Evolutionary conservation across 345 rosid species (phyloP).

Genomic region (Salix arbutifolia): DNA sequence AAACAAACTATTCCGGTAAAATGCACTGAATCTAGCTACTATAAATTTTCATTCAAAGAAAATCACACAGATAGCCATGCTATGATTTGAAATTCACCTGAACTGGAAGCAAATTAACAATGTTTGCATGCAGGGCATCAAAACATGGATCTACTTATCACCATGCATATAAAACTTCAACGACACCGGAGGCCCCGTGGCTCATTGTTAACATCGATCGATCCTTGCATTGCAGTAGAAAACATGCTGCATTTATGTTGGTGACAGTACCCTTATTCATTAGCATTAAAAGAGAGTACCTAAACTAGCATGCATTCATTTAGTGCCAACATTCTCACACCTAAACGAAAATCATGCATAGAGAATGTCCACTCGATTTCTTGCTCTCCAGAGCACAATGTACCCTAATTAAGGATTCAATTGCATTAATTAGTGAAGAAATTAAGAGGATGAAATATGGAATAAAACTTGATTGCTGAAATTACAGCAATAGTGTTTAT

Average conservation of each 20-base stretch:
- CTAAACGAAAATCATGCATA: conserved; percentile 1
- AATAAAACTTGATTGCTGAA: no score
- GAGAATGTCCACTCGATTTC: background rate
- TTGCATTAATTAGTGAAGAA: background rate
- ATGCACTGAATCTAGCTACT: conserved; percentile 2
- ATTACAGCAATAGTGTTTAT: no score
- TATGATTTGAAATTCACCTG: background rate
- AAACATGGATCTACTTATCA: background rate
- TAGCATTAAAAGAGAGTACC: background rate
- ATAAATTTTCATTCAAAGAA: background rate
- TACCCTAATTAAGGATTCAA: background rate
- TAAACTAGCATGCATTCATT: background rate
- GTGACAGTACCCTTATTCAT: background rate
- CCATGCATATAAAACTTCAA: conserved; percentile 2
- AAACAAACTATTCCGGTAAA: conserved; percentile 15
- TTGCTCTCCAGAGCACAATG: background rate
- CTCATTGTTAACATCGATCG: background rate
- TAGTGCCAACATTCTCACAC: background rate
- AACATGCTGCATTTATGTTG: background rate
- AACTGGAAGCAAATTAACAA: background rate
- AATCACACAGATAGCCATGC: background rate
- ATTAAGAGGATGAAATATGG: no score
- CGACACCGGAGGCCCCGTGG: background rate
- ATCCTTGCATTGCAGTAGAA: background rate
- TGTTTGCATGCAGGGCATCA: background rate